Conservation (phyloP, 2,329 filamentous ascomycete species). For the Arthrinium puccinioides region DNA sequence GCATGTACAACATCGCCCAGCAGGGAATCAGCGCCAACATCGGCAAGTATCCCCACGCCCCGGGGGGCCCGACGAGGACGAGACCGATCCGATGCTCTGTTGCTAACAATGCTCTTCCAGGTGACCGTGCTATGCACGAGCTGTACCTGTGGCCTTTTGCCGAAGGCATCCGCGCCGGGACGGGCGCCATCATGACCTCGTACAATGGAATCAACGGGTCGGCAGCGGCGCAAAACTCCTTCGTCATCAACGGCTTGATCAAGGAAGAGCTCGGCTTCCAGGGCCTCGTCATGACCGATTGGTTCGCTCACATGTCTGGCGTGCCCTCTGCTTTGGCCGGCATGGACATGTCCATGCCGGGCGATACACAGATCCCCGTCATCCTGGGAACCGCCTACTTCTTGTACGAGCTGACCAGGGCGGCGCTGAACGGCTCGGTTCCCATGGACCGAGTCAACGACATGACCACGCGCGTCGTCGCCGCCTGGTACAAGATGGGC, state of each 20-base stretch:
- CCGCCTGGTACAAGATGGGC: conserved; percentile 52
- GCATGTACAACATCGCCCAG: conserved; percentile 47
- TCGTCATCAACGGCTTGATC: conserved; percentile 59
- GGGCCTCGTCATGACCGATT: conserved; percentile 64
- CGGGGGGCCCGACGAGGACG: too few species aligned
- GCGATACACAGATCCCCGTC: conserved; percentile 42
- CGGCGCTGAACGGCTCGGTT: conserved; percentile 49
- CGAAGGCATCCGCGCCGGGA: conserved; percentile 68
- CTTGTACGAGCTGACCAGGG: conserved; percentile 46
- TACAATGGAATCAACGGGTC: conserved; percentile 69
- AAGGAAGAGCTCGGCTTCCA: conserved; percentile 72
- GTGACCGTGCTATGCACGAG: conserved; percentile 49
- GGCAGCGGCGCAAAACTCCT: conserved; percentile 60
- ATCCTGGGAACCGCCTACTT: conserved; percentile 45
- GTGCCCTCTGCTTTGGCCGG: conserved; percentile 68
- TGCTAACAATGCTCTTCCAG: conserved; percentile 9
- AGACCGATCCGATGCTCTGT: too few species aligned
- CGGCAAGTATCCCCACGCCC: conserved; percentile 33
- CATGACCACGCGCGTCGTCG: conserved; percentile 48
- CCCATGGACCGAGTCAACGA: conserved; percentile 50
- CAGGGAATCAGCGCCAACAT: conserved; percentile 57
- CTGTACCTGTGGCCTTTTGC: conserved; percentile 76
- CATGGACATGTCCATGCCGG: conserved; percentile 56
- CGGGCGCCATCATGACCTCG: conserved; percentile 74
- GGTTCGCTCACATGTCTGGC: conserved; percentile 69